Conservation (phyloP, 208 protist species). For the Wallacemonas sp. region DNA sequence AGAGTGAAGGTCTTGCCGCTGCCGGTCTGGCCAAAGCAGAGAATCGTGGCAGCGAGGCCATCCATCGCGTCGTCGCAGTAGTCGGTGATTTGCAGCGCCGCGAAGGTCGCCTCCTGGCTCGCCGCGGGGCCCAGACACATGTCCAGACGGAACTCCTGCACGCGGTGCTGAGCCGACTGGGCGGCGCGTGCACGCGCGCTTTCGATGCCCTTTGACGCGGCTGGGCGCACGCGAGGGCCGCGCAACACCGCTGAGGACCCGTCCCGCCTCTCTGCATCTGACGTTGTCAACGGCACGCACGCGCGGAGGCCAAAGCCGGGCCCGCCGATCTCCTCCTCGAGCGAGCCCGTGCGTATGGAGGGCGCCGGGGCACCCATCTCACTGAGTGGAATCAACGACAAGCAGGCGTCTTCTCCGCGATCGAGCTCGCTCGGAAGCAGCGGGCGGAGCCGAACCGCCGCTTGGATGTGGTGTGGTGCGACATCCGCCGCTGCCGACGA, state of each 20-base stretch:
- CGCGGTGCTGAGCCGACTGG: background rate
- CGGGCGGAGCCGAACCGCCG: slow-evolving; percentile 66
- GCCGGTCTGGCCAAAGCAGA: slow-evolving; percentile 91
- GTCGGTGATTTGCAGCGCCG: slow-evolving; percentile 28
- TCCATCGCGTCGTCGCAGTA: slow-evolving; percentile 77
- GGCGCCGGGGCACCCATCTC: background rate
- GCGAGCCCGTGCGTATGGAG: background rate
- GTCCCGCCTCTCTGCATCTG: background rate
- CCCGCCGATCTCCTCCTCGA: background rate
- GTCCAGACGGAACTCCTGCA: slow-evolving; percentile 58
- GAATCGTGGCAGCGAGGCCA: slow-evolving; percentile 75
- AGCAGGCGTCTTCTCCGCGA: slow-evolving; percentile 24
- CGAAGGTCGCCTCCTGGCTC: slow-evolving; percentile 57
- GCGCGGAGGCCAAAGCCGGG: background rate
- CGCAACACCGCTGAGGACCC: too few species aligned
- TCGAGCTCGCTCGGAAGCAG: slow-evolving; percentile 51
- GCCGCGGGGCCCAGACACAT: slow-evolving; percentile 46
- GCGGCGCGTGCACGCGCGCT: background rate
- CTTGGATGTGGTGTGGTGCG: slow-evolving; percentile 25
- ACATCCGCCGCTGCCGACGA: background rate
- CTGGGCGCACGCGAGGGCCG: background rate
- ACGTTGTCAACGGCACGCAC: background rate
- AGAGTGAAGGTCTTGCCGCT: slow-evolving; percentile 91
- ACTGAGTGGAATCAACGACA: slow-evolving; percentile 12
- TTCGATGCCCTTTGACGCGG: background rate